Base-by-base conservation (phyloP, 2,329 filamentous ascomycete species). In the Venturia asperata region DNA sequence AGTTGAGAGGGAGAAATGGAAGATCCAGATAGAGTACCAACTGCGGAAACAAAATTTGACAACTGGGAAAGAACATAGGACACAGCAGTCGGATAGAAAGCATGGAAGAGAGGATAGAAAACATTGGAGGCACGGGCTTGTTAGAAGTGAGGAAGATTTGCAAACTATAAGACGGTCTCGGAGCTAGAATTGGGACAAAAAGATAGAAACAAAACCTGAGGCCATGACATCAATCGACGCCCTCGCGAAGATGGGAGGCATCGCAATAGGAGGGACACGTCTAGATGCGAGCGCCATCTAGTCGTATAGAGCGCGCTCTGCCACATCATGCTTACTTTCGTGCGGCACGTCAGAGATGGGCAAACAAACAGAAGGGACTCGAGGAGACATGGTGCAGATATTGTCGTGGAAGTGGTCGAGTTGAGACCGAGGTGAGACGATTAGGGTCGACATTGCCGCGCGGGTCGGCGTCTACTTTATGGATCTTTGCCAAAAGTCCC, bases 401-500 rank as follows among this genome's bases (percentile, higher is more conserved):
- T 27, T 58, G 52, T 39, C 19, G 52, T 58, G 15, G 30, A 37
- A 9, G 15, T 58, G 52, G 19, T 34, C 15, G 52, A 30, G 19
- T 21, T 58, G 52, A 58, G 27, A 58, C 52, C 3, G 19, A 34
- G 52, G n/a, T 58, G 52, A 58, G 52, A 58, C 52, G 52, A 19
- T 27, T 15, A n/a, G 24, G 52, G 13, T 19, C 30, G 5, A 21
- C 2, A 11, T 58, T 30, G 52, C 15, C 52, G 52, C 52, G 52
- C 52, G 52, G 52, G 39, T 10, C 11, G 60, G 60, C 60, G 60
- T 30, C 6, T 19, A 58, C 5, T n/a, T 34, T 9, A n/a, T n/a
- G 10, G 7, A 39, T 9, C 27, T 15, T 41, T 10, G 30, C 30
- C 30, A 34, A 39, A 11, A 15, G 15, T n/a, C 2, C 15, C 37